These are phyloP conservation scores for Talaromyces pinophilus DNA, from an alignment of 2,329 filamentous ascomycete genomes.

Conservation along the genomic window DNA sequence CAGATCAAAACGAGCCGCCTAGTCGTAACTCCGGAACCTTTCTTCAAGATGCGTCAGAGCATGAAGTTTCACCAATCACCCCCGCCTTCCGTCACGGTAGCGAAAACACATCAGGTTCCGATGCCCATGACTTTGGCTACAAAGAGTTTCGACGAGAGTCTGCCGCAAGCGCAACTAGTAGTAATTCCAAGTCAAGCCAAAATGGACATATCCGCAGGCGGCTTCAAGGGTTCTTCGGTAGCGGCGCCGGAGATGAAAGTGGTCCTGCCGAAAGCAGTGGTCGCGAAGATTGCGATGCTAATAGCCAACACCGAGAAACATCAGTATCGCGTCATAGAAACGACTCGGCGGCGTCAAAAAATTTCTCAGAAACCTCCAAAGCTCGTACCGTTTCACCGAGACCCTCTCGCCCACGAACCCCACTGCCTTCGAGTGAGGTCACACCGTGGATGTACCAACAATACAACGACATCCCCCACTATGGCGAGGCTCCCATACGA, in stretches of 20 bases:
- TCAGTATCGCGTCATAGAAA: slow-evolving; percentile 70
- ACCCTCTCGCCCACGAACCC: slow-evolving; percentile 77
- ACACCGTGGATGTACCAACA: slow-evolving; percentile 93
- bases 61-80: slow-evolving; percentile 62
- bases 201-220: slow-evolving; percentile 74
- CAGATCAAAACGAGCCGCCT: slow-evolving; percentile 25
- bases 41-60: slow-evolving; percentile 42
- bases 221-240: slow-evolving; percentile 87
- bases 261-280: slow-evolving; percentile 59
- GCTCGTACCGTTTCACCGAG: slow-evolving; percentile 68
- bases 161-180: slow-evolving; percentile 82
- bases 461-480: slow-evolving; percentile 71
- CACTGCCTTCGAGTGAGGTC: slow-evolving; percentile 84
- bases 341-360: slow-evolving; percentile 75
- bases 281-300: slow-evolving; percentile 68
- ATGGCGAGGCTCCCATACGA: slow-evolving; percentile 75
- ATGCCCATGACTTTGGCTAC: slow-evolving; percentile 62
- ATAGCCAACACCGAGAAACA: slow-evolving; percentile 58
- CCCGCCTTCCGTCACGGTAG: slow-evolving; percentile 65
- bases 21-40: slow-evolving; percentile 37
- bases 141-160: slow-evolving; percentile 81
- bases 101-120: slow-evolving; percentile 55
- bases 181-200: slow-evolving; percentile 73
- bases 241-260: slow-evolving; percentile 92
- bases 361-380: slow-evolving; percentile 42